A percentile compares a stretch with the other conserved stretches of the same genome.
Conservation (phyloP, 768 basidiomycete species). For the Pilatotrama ljubarskyi region DNA sequence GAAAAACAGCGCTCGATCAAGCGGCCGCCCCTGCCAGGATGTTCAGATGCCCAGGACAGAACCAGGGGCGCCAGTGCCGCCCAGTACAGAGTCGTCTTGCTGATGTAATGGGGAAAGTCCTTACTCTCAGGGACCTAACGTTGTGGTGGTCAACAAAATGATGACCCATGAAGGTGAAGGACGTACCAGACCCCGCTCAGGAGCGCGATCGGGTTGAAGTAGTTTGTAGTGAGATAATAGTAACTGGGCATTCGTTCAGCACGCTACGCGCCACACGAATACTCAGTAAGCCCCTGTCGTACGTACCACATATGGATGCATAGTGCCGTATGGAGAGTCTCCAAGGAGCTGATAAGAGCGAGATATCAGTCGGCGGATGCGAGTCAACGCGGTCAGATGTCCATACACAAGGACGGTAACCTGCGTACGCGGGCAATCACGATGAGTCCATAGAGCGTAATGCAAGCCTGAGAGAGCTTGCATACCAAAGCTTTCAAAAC, state of each 20-base stretch:
- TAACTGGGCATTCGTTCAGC: background rate
- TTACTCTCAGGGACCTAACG: background rate
- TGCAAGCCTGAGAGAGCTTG: background rate
- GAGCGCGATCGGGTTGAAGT: conserved; percentile 2
- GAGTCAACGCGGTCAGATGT: background rate
- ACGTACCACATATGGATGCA: conserved; percentile 3
- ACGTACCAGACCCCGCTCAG: background rate
- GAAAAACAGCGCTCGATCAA: no score
- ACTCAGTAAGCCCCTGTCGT: background rate
- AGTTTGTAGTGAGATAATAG: conserved; percentile 3
- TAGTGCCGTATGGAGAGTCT: conserved; percentile 1
- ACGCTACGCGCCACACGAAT: no score
- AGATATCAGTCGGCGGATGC: background rate
- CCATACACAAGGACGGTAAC: background rate
- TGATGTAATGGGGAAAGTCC: background rate
- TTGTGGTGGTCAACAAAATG: background rate
- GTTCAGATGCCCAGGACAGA: no score
- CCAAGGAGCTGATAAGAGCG: background rate
- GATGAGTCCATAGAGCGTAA: background rate
- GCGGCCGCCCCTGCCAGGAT: no score
- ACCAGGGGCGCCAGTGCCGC: no score
- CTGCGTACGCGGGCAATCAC: background rate
- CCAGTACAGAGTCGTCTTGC: no score
- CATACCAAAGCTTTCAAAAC: background rate
- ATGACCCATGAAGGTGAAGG: background rate